Evolutionary conservation across 2,329 filamentous ascomycete genomes (phyloP).

Genomic region (Teratosphaeria pseudoeucalypti): DNA sequence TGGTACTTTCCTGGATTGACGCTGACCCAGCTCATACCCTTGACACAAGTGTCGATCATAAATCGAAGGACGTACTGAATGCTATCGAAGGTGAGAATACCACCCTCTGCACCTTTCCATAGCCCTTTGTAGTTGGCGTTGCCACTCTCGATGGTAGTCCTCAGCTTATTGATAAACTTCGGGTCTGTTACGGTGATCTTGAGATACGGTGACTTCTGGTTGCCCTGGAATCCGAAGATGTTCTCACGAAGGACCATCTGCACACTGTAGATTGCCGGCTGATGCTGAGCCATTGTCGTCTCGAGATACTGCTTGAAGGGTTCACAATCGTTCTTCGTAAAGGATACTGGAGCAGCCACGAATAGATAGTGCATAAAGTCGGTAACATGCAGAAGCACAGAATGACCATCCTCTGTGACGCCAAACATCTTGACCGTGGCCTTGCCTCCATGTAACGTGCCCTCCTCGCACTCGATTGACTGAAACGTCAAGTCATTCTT

Average conservation of each 20-base stretch:
- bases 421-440: slow-evolving; percentile 86
- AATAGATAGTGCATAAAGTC: slow-evolving; percentile 96
- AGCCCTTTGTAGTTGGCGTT: slow-evolving; percentile 81
- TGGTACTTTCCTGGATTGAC: slow-evolving; percentile 64
- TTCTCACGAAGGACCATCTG: slow-evolving; percentile 77
- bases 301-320: slow-evolving; percentile 75
- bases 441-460: slow-evolving; percentile 64
- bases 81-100: slow-evolving; percentile 86
- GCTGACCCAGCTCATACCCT: slow-evolving; percentile 97
- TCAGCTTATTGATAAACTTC: slow-evolving; percentile 67
- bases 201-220: slow-evolving; percentile 80
- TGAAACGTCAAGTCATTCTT: slow-evolving; percentile 76
- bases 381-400: slow-evolving; percentile 86
- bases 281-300: slow-evolving; percentile 60
- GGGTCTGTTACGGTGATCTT: slow-evolving; percentile 90
- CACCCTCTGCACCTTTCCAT: slow-evolving; percentile 62
- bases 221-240: slow-evolving; percentile 89
- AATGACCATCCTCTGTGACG: slow-evolving; percentile 78
- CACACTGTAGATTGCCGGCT: slow-evolving; percentile 68
- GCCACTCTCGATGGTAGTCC: slow-evolving; percentile 62
- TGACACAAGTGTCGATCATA: slow-evolving; percentile 94
- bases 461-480: slow-evolving; percentile 91
- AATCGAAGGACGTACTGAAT: slow-evolving; percentile 92
- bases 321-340: slow-evolving; percentile 66
- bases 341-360: slow-evolving; percentile 74